Evolutionary conservation across 306 rosid genomes (phyloP).

Genomic region (Geum urbanum): DNA sequence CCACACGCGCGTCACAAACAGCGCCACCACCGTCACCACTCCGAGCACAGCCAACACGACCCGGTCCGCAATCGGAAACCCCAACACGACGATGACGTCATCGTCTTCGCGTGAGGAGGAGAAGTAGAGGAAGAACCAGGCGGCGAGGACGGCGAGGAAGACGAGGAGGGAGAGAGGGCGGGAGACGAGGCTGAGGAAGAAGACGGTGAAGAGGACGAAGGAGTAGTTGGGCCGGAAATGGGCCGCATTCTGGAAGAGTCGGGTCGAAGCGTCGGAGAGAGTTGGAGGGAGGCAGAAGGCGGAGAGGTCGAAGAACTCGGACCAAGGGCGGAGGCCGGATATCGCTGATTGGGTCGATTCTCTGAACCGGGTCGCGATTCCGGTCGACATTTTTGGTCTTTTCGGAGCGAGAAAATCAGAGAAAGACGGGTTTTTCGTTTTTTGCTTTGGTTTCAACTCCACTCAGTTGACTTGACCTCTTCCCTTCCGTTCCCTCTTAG

Average conservation of each 20-base stretch:
- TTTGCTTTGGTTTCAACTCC: background rate
- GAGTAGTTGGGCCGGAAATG: constrained; percentile 61
- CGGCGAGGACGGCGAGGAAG: constrained; percentile 31
- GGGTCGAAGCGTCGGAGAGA: constrained; percentile 43
- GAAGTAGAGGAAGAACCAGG: constrained; percentile 62
- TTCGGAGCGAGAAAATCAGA: background rate
- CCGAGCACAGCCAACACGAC: constrained; percentile 27
- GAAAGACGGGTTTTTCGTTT: no score
- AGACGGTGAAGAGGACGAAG: constrained; percentile 27
- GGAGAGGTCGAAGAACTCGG: constrained; percentile 34
- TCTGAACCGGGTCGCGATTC: constrained; percentile 31
- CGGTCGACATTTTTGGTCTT: constrained; percentile 21
- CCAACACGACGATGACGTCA: constrained; percentile 23
- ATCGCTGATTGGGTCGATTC: constrained; percentile 32
- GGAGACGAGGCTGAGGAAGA: constrained; percentile 49
- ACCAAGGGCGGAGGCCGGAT: constrained; percentile 59
- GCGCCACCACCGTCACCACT: constrained; percentile 32
- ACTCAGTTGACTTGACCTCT: no score
- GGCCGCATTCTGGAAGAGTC: constrained; percentile 44
- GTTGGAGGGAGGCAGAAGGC: constrained; percentile 46
- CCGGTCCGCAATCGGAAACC: constrained; percentile 31
- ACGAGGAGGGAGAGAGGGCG: constrained; percentile 47
- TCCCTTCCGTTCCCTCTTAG: no score
- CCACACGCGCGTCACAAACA: constrained; percentile 40
- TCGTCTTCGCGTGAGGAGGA: constrained; percentile 39